Evolutionary conservation across 805 yeast genomes (phyloP), one percentile per base, ranked within the genome.

Genomic region (Wickerhamiella hasegawae): DNA sequence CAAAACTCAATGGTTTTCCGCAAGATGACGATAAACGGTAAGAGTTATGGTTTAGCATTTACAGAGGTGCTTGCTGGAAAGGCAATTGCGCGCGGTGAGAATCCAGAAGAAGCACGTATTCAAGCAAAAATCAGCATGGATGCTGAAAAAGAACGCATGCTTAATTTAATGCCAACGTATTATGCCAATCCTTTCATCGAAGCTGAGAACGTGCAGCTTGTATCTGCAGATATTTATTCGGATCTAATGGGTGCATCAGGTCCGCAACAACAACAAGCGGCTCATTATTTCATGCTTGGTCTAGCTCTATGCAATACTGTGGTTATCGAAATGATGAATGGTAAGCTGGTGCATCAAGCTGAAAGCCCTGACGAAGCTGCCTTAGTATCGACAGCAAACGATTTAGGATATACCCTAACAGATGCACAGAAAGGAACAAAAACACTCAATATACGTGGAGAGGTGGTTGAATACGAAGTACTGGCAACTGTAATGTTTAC

Each of bases 291-390:
- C 47, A 70, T 76, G 70, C 52, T 66, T 19, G 73, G 76, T 0
- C 57, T 79, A 31, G 79, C 85, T 0, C 58, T 79, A 17, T 79
- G 90, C 46, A 85, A 79, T 48, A 71, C 83, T 4, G 90, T 76
- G 3, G 69, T 77, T 26, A 73, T 83, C 11, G 83, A 75, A 5
- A 60, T 58, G 31, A 50, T 49, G 3, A 54, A 49, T 10, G 51
- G 51, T 6, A 49, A 54, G 23, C 52, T 72, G 28, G 63, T 63
- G 21, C 75, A 71, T 57, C 75, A 77, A 46, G 85, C 87, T 1
- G 85, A 79, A 49, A 76, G 84, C 8, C 92, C 92, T 0, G 92
- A 79, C 58, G 92, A 79, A 52, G 72, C 76, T 28, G 85, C 90
- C 1, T 62, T 79, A 36, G 87, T 80, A n/a, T 62, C 76, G 2